phyloP scores from a whole-genome alignment of 2,329 filamentous ascomycete genomes.

The Talaromyces piceae region DNA sequence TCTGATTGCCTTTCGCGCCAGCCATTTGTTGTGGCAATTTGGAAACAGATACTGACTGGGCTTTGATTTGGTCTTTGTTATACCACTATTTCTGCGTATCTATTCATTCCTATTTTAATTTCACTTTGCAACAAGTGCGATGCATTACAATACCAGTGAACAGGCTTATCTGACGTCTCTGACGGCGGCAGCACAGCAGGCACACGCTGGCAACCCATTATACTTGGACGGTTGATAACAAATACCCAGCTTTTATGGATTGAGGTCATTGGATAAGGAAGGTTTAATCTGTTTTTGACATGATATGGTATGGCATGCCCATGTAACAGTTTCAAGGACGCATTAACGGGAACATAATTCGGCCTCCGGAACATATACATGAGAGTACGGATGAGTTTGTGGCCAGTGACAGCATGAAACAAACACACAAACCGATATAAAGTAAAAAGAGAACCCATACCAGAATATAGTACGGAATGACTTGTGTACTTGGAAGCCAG shows the following conservation, averaged over 20 bases:
- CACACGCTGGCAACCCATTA: not conserved
- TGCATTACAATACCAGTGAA: not conserved
- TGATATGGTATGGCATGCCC: not conserved
- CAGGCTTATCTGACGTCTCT: not conserved
- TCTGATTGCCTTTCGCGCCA: slow-evolving; percentile 46
- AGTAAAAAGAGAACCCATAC: too few relatives aligned
- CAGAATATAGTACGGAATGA: too few relatives aligned
- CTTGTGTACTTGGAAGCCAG: too few relatives aligned
- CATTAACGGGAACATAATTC: not conserved
- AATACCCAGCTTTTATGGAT: not conserved
- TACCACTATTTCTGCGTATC: not conserved
- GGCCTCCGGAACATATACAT: not conserved
- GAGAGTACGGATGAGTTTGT: not conserved
- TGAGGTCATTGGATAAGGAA: not conserved
- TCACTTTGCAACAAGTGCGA: not conserved
- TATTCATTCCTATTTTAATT: not conserved
- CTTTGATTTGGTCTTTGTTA: not conserved
- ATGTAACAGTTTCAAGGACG: not conserved
- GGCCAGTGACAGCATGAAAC: not conserved
- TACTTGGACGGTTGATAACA: not conserved
- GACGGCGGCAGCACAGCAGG: not conserved
- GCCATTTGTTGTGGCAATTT: not conserved
- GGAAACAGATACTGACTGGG: not conserved
- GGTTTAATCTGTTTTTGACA: not conserved
- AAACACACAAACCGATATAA: too few relatives aligned